These are phyloP conservation scores for Aspergillus homomorphus DNA, from an alignment of 495 filamentous ascomycete genomes.

Conservation along the genomic window DNA sequence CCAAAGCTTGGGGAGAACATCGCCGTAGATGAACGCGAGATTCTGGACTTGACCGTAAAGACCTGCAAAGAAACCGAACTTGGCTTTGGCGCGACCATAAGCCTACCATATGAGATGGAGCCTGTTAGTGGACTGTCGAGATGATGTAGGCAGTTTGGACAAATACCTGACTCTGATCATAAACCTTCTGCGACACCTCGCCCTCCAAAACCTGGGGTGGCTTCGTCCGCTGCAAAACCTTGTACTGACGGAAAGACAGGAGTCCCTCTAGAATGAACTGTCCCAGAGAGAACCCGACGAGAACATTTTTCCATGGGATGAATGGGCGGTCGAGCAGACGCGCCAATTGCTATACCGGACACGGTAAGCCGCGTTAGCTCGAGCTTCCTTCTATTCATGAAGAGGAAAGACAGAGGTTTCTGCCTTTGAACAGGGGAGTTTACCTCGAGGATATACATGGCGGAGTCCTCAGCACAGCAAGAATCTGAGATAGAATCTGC, in stretches of 20 bases:
- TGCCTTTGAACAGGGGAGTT: conserved; percentile 7
- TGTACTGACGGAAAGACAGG: conserved; percentile 82
- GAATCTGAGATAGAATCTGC: conserved; percentile 23
- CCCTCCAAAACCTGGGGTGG: conserved; percentile 79
- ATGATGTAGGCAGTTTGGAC: not conserved
- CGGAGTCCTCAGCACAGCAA: conserved; percentile 26
- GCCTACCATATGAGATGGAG: conserved; percentile 45
- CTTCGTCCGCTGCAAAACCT: conserved; percentile 71
- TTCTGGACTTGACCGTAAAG: conserved; percentile 86
- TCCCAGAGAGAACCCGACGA: conserved; percentile 85
- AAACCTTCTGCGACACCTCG: conserved; percentile 85
- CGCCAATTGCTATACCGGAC: conserved; percentile 67
- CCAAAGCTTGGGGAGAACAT: conserved; percentile 91
- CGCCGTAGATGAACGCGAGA: conserved; percentile 80
- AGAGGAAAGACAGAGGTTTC: not conserved
- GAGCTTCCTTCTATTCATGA: not conserved
- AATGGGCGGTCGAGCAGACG: conserved; percentile 82
- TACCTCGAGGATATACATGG: conserved; percentile 48
- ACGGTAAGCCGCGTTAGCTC: conserved; percentile 13
- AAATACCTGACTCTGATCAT: conserved; percentile 83
- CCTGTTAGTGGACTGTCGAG: not conserved
- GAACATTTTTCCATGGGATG: conserved; percentile 96
- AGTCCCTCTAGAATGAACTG: conserved; percentile 86
- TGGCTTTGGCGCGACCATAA: conserved; percentile 92
- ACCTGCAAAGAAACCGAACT: conserved; percentile 74